Conservation (phyloP, 1,284 basidiomycete genomes). For the Mrakiaceae sp. region DNA sequence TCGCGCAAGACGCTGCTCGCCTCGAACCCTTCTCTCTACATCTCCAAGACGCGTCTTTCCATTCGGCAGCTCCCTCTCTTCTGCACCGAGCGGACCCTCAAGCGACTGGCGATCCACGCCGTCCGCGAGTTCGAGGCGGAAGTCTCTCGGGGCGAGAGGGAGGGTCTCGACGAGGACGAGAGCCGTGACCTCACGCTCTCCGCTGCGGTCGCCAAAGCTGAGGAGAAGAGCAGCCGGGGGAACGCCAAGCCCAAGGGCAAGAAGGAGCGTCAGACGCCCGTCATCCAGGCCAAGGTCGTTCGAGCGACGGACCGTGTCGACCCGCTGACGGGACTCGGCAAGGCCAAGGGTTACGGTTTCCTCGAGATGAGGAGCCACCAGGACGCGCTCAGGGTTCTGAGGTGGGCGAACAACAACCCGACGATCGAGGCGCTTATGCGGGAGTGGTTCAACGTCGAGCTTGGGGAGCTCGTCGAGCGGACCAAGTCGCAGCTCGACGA, state of each 20-base stretch:
- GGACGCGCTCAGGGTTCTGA: constrained; percentile 78
- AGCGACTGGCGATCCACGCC: constrained; percentile 74
- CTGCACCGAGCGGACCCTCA: constrained; percentile 78
- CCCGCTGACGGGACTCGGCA: constrained; percentile 69
- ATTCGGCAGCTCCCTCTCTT: constrained; percentile 86
- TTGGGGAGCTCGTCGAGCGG: constrained; percentile 53
- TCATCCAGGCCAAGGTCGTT: constrained; percentile 77
- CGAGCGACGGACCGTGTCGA: constrained; percentile 71
- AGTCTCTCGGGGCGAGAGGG: constrained; percentile 53
- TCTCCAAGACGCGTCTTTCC: constrained; percentile 86
- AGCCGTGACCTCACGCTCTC: constrained; percentile 39
- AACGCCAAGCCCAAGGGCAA: constrained; percentile 33
- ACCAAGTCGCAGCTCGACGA: constrained; percentile 41
- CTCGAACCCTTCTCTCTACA: constrained; percentile 84
- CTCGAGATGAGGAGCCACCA: constrained; percentile 77
- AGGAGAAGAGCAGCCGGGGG: constrained; percentile 24
- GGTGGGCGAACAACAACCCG: constrained; percentile 88
- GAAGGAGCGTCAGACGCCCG: constrained; percentile 46
- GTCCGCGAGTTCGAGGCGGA: constrained; percentile 68
- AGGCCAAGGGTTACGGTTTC: constrained; percentile 91
- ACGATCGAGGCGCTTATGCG: constrained; percentile 53
- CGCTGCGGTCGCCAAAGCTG: constrained; percentile 33
- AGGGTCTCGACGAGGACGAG: constrained; percentile 62
- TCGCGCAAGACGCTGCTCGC: constrained; percentile 66
- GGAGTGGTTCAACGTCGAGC: constrained; percentile 72